A percentile compares a stretch with the other conserved stretches of the same genome.
Conservation (phyloP, 352 stramenopile species). For the Pythium folliculosum region DNA sequence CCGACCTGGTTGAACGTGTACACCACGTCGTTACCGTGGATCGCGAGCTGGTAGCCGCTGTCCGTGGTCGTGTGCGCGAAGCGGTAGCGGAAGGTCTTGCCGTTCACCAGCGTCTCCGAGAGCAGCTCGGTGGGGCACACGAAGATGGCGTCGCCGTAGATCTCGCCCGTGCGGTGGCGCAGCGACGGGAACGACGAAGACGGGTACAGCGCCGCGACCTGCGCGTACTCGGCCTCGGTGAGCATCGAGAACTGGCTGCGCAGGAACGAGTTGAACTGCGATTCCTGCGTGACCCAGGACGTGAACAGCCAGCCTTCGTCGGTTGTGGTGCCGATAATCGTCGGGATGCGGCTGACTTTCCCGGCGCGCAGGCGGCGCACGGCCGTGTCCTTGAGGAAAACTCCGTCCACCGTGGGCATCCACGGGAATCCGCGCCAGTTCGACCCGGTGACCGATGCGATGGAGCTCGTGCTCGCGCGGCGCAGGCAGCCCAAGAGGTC, state of each 20-base stretch:
- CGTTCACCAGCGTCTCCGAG: background rate
- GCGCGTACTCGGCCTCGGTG: slow-evolving; percentile 5
- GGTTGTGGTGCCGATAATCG: slow-evolving; percentile 9
- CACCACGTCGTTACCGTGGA: background rate
- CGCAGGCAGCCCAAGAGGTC: background rate
- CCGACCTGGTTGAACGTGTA: slow-evolving; percentile 12
- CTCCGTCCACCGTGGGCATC: slow-evolving; percentile 3
- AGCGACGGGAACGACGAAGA: slow-evolving; percentile 4
- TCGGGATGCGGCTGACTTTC: background rate
- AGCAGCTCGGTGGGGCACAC: background rate
- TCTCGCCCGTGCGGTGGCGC: background rate
- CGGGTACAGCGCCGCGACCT: slow-evolving; percentile 8
- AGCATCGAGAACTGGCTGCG: background rate
- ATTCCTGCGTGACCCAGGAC: background rate
- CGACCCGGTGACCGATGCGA: background rate
- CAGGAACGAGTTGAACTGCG: background rate
- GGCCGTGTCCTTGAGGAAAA: background rate
- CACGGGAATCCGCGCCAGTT: background rate
- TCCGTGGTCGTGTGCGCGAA: slow-evolving; percentile 1
- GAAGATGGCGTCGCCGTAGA: slow-evolving; percentile 11
- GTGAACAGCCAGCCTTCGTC: slow-evolving; percentile 11
- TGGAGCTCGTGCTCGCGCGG: background rate
- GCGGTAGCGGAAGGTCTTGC: slow-evolving; percentile 14
- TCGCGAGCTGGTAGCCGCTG: background rate
- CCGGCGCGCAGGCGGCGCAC: background rate